phyloP scores from a whole-genome alignment of 495 filamentous ascomycete species.

The Venustampulla echinocandica region DNA sequence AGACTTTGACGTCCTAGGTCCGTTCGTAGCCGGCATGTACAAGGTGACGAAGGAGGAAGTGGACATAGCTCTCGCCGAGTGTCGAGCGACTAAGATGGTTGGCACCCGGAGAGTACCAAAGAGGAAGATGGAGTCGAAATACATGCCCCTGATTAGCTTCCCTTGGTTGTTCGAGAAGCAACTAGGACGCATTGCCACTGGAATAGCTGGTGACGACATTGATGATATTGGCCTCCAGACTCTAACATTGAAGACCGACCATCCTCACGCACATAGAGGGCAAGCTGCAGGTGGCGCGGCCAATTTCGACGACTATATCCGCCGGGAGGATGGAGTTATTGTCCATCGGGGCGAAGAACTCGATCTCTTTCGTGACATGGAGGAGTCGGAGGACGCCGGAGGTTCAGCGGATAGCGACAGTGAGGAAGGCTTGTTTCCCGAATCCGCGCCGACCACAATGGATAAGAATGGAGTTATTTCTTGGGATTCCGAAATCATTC shows the following conservation, averaged over 20 bases:
- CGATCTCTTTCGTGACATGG: constrained; percentile 25
- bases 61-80: constrained; percentile 41
- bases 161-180: constrained; percentile 79
- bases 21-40: constrained; percentile 83
- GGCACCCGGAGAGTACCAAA: constrained; percentile 28
- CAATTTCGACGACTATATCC: constrained; percentile 20
- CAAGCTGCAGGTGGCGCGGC: neutral
- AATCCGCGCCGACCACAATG: neutral
- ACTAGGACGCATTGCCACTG: constrained; percentile 63
- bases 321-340: constrained; percentile 26
- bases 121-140: constrained; percentile 31
- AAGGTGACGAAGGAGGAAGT: constrained; percentile 67
- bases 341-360: constrained; percentile 31
- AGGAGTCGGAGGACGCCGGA: constrained; percentile 4
- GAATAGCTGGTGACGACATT: constrained; percentile 12
- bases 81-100: constrained; percentile 27
- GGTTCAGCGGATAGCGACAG: neutral
- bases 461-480: neutral
- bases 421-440: neutral
- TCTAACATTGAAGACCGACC: constrained; percentile 5
- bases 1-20: constrained; percentile 49
- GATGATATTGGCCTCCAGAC: constrained; percentile 8
- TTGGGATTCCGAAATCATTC: neutral
- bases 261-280: constrained; percentile 2
- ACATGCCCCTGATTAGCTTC: constrained; percentile 81